Evolutionary conservation across 2,329 filamentous ascomycete species (phyloP).

Genomic region (Epichloe glyceriae): DNA sequence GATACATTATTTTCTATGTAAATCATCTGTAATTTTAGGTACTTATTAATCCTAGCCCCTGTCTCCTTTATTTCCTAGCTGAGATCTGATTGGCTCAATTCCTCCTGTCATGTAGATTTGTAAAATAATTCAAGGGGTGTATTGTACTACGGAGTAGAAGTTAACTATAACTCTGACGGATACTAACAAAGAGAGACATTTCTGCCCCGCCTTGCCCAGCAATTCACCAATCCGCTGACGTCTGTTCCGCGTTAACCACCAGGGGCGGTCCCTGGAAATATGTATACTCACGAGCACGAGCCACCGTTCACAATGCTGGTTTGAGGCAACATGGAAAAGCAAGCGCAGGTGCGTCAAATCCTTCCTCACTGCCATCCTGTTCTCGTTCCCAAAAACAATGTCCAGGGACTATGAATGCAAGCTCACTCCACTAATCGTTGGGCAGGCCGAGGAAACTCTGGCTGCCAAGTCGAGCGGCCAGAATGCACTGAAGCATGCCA

Average conservation of each 20-base stretch:
- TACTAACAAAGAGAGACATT: neutral
- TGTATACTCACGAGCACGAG: neutral
- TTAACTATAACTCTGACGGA: too few species aligned
- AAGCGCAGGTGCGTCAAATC: slow-evolving; percentile 21
- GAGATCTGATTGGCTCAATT: too few species aligned
- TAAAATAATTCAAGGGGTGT: too few species aligned
- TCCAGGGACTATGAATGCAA: neutral
- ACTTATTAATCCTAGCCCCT: too few species aligned
- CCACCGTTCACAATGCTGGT: neutral
- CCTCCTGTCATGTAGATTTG: too few species aligned
- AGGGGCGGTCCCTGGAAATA: too few species aligned
- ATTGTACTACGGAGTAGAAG: too few species aligned
- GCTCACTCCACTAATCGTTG: neutral
- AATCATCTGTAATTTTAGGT: too few species aligned
- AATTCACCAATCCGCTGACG: neutral
- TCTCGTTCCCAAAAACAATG: neutral
- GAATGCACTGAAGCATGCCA: slow-evolving; percentile 61
- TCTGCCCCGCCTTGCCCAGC: neutral
- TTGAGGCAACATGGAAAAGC: slow-evolving; percentile 22
- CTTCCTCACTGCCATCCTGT: neutral
- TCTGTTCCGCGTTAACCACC: neutral
- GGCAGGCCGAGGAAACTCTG: slow-evolving; percentile 26
- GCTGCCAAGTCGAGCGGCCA: slow-evolving; percentile 21
- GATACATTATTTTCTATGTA: too few species aligned
- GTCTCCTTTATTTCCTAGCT: too few species aligned